Conservation (phyloP, 129 eudicot genomes). For the Escallonia herrerae region DNA sequence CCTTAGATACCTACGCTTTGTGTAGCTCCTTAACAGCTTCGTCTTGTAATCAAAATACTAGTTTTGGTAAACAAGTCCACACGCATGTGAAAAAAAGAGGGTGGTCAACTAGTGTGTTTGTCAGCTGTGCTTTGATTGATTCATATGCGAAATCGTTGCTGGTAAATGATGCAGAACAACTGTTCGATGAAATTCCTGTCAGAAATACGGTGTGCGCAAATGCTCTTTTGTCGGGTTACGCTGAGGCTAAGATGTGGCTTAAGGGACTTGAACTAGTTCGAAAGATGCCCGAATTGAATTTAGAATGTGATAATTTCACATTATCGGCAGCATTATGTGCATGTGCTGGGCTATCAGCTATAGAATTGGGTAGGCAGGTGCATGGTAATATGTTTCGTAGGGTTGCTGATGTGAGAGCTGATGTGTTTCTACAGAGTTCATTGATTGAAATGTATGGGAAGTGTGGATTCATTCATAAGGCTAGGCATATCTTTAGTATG, state of each 20-base stretch:
- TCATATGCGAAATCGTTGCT: conserved; percentile 37
- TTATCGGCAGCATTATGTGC: conserved; percentile 46
- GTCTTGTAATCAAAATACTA: conserved; percentile 18
- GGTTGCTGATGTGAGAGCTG: conserved; percentile 26
- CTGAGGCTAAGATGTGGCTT: conserved; percentile 64
- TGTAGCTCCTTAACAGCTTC: conserved; percentile 63
- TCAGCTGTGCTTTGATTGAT: conserved; percentile 74
- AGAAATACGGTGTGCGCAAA: conserved; percentile 61
- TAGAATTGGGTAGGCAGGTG: conserved; percentile 58
- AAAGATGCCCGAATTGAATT: conserved; percentile 35
- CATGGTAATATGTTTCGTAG: conserved; percentile 42
- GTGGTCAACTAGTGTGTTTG: conserved; percentile 68
- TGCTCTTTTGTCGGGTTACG: conserved; percentile 60
- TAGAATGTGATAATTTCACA: conserved; percentile 54
- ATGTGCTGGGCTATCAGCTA: conserved; percentile 42
- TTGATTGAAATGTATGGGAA: conserved; percentile 72
- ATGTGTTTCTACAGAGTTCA: conserved; percentile 57
- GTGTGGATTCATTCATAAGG: conserved; percentile 52
- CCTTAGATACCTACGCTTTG: conserved; percentile 54
- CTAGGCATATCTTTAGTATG: conserved; percentile 39
- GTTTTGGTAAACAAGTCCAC: conserved; percentile 56
- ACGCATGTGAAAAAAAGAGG: conserved; percentile 54
- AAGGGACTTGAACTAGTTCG: conserved; percentile 40
- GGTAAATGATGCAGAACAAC: conserved; percentile 37
- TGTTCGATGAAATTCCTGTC: conserved; percentile 79